Evolutionary conservation across 805 yeast species (phyloP).

Genomic region (Saccharomycopsis sp.): DNA sequence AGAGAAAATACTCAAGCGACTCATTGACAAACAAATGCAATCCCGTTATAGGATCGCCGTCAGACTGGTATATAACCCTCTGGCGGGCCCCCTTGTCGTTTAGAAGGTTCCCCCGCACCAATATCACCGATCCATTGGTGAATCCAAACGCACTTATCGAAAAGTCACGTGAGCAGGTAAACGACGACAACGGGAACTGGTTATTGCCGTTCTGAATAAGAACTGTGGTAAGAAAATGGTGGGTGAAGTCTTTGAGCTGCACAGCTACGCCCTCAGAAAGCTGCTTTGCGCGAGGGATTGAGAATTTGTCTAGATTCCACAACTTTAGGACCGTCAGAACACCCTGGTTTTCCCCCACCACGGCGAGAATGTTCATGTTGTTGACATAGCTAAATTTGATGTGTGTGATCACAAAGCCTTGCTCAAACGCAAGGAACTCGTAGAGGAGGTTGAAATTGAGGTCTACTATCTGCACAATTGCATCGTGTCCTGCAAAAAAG

Average conservation of each 20-base stretch:
- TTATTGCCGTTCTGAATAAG: slow-evolving; percentile 65
- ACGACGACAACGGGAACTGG: slow-evolving; percentile 62
- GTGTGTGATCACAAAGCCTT: slow-evolving; percentile 56
- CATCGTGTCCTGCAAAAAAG: slow-evolving; percentile 51
- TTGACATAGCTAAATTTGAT: slow-evolving; percentile 40
- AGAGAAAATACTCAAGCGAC: slow-evolving; percentile 35
- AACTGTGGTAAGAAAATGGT: slow-evolving; percentile 46
- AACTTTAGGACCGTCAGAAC: slow-evolving; percentile 59
- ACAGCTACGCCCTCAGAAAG: slow-evolving; percentile 20
- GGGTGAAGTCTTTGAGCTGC: slow-evolving; percentile 35
- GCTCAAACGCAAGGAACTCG: slow-evolving; percentile 58
- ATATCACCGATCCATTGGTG: slow-evolving; percentile 74
- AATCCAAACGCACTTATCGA: slow-evolving; percentile 70
- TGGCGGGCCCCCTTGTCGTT: slow-evolving; percentile 90
- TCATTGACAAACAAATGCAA: slow-evolving; percentile 41
- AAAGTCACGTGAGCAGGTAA: slow-evolving; percentile 46
- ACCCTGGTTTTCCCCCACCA: slow-evolving; percentile 73
- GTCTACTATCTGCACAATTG: slow-evolving; percentile 51
- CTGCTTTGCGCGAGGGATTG: slow-evolving; percentile 26
- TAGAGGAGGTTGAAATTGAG: slow-evolving; percentile 38
- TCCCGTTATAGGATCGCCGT: slow-evolving; percentile 74
- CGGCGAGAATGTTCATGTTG: slow-evolving; percentile 42
- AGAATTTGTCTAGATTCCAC: slow-evolving; percentile 60
- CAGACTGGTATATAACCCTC: slow-evolving; percentile 63
- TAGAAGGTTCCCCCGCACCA: slow-evolving; percentile 80